Conservation (phyloP, 2,329 filamentous ascomycete species). For the Zymoseptoria crescenta region DNA sequence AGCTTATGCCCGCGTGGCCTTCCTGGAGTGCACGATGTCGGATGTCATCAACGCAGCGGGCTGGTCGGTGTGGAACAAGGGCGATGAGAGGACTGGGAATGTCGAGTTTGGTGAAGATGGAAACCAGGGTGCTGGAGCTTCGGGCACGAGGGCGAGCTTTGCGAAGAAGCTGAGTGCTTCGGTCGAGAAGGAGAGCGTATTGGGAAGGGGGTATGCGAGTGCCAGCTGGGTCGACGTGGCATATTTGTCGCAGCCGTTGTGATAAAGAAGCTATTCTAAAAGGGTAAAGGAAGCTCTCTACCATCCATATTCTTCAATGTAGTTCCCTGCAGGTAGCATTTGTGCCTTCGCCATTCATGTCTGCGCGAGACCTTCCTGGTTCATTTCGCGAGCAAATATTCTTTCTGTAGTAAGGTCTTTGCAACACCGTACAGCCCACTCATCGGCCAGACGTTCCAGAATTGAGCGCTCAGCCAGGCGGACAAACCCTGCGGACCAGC, state of each 20-base stretch:
- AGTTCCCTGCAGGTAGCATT: neutral
- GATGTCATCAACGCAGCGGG: conserved; percentile 52
- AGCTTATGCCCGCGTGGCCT: conserved; percentile 44
- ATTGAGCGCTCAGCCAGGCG: conserved; percentile 10
- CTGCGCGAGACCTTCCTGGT: neutral
- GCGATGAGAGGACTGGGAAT: conserved; percentile 42
- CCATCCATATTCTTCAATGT: too few species aligned
- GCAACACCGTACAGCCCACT: conserved; percentile 16
- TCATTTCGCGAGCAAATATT: conserved; percentile 15
- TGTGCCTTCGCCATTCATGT: neutral
- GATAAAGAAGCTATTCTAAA: too few species aligned
- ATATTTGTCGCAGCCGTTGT: conserved; percentile 24
- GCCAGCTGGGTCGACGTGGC: conserved; percentile 36
- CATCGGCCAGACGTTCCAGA: conserved; percentile 15
- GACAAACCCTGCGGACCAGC: neutral
- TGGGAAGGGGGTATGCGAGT: conserved; percentile 37
- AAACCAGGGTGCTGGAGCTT: conserved; percentile 51
- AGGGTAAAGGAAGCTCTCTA: too few species aligned
- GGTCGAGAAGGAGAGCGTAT: conserved; percentile 37
- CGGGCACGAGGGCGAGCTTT: conserved; percentile 47
- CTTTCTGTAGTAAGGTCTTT: conserved; percentile 13
- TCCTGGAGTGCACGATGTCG: conserved; percentile 46
- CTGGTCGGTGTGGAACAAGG: conserved; percentile 50
- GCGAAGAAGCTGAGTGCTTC: conserved; percentile 34
- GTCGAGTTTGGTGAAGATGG: conserved; percentile 52